Evolutionary conservation across 2,329 filamentous ascomycete species (phyloP).

Genomic region (Allantophomopsis cytisporea): DNA sequence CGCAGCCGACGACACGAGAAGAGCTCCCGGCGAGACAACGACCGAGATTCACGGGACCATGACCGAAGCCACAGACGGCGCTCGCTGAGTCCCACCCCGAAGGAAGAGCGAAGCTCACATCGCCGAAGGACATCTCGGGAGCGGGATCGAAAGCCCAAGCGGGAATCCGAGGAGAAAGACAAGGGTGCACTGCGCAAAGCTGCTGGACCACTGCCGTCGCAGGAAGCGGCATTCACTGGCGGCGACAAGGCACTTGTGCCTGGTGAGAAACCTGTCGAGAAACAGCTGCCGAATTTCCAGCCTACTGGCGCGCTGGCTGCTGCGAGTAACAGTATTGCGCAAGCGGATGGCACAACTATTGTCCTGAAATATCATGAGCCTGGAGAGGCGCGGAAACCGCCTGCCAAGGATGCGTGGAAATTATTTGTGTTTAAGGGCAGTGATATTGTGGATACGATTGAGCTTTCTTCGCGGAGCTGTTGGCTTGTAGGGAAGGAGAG

Average conservation of each 20-base stretch:
- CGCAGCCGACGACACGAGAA: no score
- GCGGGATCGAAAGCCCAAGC: no score
- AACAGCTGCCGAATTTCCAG: constrained; percentile 80
- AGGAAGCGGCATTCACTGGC: constrained; percentile 41
- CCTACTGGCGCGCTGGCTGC: constrained; percentile 73
- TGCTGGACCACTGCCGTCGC: constrained; percentile 41
- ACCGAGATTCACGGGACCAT: no score
- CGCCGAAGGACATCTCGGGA: no score
- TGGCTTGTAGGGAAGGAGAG: constrained; percentile 82
- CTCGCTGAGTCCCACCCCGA: no score
- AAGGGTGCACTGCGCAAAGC: no score
- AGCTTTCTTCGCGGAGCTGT: constrained; percentile 64
- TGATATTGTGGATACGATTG: constrained; percentile 70
- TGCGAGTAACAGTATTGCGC: constrained; percentile 65
- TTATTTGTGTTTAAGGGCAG: constrained; percentile 84
- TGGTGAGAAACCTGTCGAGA: constrained; percentile 30
- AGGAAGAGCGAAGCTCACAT: no score
- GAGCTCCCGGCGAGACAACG: no score
- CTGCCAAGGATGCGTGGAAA: constrained; percentile 68
- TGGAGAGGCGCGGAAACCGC: constrained; percentile 77
- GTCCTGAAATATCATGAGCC: constrained; percentile 95
- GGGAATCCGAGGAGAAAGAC: no score
- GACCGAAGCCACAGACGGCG: no score
- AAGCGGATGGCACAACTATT: constrained; percentile 60
- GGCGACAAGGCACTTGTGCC: constrained; percentile 24